Percentiles rank a stretch among this genome's conserved stretches.
Conservation (phyloP, 441 rosid species). For the Syzygium malaccense region DNA sequence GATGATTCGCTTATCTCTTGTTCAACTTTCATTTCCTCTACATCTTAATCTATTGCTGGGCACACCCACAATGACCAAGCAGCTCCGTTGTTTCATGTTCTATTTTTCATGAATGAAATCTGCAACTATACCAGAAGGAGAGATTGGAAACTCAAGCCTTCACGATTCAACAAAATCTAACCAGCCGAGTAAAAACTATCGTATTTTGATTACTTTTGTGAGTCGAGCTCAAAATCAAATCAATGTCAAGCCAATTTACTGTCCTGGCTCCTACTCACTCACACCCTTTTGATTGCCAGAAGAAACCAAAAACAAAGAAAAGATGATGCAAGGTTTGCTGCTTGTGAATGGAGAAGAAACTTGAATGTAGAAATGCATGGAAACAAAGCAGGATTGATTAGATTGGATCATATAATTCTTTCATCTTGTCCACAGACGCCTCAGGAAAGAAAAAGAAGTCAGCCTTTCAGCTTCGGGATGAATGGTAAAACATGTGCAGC, state of each 20-base stretch:
- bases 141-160: background rate
- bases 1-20: background rate
- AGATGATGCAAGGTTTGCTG: background rate
- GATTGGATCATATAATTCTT: background rate
- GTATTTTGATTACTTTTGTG: background rate
- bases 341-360: background rate
- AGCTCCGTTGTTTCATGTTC: background rate
- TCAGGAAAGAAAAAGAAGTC: background rate
- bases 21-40: background rate
- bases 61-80: background rate
- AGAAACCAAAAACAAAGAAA: background rate
- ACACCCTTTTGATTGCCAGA: background rate
- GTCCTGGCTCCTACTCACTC: background rate
- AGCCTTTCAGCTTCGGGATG: background rate
- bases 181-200: background rate
- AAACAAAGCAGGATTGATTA: background rate
- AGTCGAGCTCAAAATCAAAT: background rate
- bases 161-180: background rate
- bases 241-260: background rate
- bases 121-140: background rate
- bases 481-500: background rate
- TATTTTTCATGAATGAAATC: background rate
- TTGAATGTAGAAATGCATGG: background rate
- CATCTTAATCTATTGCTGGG: background rate
- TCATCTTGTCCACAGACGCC: background rate